phyloP scores from a whole-genome alignment of 116 monocot genomes.

The Posidonia oceanica region DNA sequence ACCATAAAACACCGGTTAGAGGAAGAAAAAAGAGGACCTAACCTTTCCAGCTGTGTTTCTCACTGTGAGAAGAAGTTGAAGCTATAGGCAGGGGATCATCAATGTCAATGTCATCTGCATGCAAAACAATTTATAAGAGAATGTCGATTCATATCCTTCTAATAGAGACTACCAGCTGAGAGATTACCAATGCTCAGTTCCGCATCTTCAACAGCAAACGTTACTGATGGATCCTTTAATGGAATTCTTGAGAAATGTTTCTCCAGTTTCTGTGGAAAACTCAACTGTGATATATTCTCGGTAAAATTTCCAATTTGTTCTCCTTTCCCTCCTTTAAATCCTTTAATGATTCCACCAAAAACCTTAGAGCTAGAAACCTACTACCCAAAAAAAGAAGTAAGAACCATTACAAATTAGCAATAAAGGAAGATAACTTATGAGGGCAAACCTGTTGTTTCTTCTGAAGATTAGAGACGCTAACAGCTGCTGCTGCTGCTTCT shows the following conservation, averaged over 20 bases:
- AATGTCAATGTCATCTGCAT: constrained; percentile 84
- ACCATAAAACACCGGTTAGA: not conserved
- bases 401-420: not conserved
- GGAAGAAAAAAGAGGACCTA: not conserved
- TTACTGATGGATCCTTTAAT: constrained; percentile 15
- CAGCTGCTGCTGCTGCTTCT: constrained; percentile 72
- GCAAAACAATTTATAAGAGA: constrained; percentile 6
- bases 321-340: constrained; percentile 56
- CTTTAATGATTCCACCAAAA: constrained; percentile 68
- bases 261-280: constrained; percentile 46
- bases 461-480: constrained; percentile 26
- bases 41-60: constrained; percentile 37
- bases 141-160: not conserved
- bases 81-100: constrained; percentile 45
- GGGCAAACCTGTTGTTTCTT: constrained; percentile 61
- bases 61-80: constrained; percentile 28
- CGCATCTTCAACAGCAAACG: constrained; percentile 16
- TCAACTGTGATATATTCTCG: constrained; percentile 9
- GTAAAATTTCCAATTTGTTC: constrained; percentile 21
- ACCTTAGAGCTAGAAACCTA: constrained; percentile 32
- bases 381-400: constrained; percentile 4
- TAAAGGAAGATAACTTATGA: too few species aligned
- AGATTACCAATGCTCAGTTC: constrained; percentile 54
- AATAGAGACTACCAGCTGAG: not conserved
- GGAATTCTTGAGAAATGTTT: constrained; percentile 51